Percentiles rank a stretch among this genome's conserved stretches.
phyloP scores from a whole-genome alignment of 1,284 basidiomycete species.

The Austroboletus novae-zelandiae region DNA sequence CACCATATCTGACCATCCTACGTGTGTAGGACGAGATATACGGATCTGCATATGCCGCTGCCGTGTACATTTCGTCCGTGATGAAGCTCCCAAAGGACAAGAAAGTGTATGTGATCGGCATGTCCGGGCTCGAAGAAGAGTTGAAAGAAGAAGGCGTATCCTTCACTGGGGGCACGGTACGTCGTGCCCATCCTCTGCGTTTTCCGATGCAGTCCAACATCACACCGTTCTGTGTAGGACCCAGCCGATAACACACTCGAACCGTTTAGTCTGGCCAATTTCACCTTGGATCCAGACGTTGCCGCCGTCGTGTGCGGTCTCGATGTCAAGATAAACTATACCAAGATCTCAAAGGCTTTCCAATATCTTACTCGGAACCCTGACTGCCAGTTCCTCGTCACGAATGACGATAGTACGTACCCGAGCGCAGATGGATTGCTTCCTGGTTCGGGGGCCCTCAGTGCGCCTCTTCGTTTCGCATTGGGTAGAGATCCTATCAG shows the following conservation, averaged over 20 bases:
- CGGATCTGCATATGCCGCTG: constrained; percentile 92
- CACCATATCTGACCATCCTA: background rate
- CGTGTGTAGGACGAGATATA: constrained; percentile 87
- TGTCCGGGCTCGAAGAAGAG: constrained; percentile 92
- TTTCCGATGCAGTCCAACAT: background rate
- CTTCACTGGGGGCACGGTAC: constrained; percentile 84
- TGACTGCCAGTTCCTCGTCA: constrained; percentile 84
- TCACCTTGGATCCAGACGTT: constrained; percentile 74
- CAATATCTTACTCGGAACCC: constrained; percentile 83
- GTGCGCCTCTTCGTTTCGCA: constrained; percentile 78
- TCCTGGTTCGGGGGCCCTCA: constrained; percentile 84
- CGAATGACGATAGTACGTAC: constrained; percentile 92
- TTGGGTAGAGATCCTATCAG: constrained; percentile 71
- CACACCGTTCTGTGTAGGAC: constrained; percentile 49
- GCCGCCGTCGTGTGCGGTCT: constrained; percentile 91
- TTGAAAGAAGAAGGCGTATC: constrained; percentile 79
- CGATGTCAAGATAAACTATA: constrained; percentile 82
- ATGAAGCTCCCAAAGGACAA: constrained; percentile 88
- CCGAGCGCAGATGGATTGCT: constrained; percentile 80
- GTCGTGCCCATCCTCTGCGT: constrained; percentile 20
- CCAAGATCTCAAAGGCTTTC: constrained; percentile 91
- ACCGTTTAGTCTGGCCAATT: constrained; percentile 68
- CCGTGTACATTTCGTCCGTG: constrained; percentile 89
- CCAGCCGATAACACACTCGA: constrained; percentile 78
- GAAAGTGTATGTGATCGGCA: constrained; percentile 95